Evolutionary conservation across 768 basidiomycete genomes (phyloP), one percentile per base, ranked within the genome.

Genomic region (Mycena capillaripes): DNA sequence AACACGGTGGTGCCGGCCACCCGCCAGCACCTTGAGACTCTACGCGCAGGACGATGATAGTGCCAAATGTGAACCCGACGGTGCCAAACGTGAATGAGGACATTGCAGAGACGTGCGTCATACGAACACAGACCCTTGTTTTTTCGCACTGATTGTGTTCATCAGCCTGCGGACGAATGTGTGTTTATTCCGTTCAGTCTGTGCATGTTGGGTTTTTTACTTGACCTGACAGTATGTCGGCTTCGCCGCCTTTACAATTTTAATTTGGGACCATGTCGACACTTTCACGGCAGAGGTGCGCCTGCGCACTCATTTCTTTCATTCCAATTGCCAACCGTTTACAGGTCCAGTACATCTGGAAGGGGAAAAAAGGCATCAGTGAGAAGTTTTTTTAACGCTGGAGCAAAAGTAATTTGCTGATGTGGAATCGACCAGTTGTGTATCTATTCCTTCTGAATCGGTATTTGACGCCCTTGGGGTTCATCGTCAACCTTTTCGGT

Each of bases 391-490:
- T 23, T 27, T 23, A 44, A 19, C 19, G 52, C 53, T n/a, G 42
- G n/a, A 42, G 8, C 23, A 1, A 11, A 27, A 19, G n/a, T 17
- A 44, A 48, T n/a, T 21, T 25, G 14, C 69, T 59, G 48, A 69
- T 48, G 0, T n/a, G 44, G n/a, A 10, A 23, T 53, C 25, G 12
- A 53, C 17, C 38, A 88, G 86, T 87, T 52, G 78, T 82, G 21
- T 86, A 84, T 73, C 78, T 87, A 10, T 87, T 88, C 70, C 78
- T 87, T 25, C 76, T 87, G 90, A 92, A 92, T 74, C 88, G 91
- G 29, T 92, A 92, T 75, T 79, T 92, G 23, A 91, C 89, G 0
- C 91, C 91, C 0, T 79, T 92, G 3, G 89, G 88, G 0, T 92
- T 92, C 76, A 86, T 91, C 21, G 77, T 91, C 53, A 91, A 91